Evolutionary conservation across 306 rosid species (phyloP).

Genomic region (Trifolium subterraneum): DNA sequence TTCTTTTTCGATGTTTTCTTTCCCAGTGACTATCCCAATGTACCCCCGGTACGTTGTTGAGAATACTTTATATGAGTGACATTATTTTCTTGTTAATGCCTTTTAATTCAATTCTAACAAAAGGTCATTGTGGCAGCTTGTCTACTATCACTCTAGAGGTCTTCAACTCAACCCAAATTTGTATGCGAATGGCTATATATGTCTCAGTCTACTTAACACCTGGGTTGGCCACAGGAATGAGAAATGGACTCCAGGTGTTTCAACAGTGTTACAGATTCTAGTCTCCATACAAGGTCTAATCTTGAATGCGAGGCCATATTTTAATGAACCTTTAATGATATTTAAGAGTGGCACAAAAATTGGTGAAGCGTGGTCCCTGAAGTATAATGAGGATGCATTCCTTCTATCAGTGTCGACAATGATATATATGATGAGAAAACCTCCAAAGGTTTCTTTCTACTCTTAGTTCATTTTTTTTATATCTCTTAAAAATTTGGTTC

Average conservation of each 20-base stretch:
- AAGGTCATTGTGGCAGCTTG: neutral
- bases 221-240: neutral
- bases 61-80: too few relatives aligned
- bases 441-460: neutral
- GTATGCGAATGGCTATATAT: neutral
- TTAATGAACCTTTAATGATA: conserved; percentile 39
- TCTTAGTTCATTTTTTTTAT: neutral
- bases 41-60: neutral
- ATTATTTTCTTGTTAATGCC: neutral
- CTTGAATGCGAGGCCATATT: neutral
- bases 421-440: neutral
- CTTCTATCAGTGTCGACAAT: neutral
- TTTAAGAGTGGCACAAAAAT: conserved; percentile 44
- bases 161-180: neutral
- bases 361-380: neutral
- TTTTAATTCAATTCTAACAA: neutral
- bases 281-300: neutral
- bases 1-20: neutral
- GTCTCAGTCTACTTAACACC: neutral
- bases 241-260: neutral
- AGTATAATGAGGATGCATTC: neutral
- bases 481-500: neutral
- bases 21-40: neutral
- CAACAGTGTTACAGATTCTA: neutral
- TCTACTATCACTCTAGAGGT: neutral